Evolutionary conservation across 2,329 filamentous ascomycete genomes (phyloP), one percentile per base, ranked within the genome.

Genomic region (Cladosporium phlei): DNA sequence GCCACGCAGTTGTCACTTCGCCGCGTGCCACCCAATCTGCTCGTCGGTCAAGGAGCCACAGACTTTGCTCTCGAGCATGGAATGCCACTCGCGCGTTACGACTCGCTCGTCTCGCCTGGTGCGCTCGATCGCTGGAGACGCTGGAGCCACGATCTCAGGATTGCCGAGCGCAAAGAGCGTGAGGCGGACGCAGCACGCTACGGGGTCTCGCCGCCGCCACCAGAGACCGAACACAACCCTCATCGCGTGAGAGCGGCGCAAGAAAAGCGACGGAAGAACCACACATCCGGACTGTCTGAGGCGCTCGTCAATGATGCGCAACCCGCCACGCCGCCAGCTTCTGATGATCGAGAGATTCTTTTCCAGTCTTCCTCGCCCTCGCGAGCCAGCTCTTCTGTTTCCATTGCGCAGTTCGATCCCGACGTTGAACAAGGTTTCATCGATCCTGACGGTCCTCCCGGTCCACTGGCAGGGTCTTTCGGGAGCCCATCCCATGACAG

Each of bases 11-110:
- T 97, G n/a, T 87, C 88, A 6, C 77, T 97, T 40, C 82, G 86
- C 46, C 83, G 93, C 47, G 89, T 98, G 3, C 90, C 94, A 7
- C 93, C 93, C 8, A 97, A 96, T 59, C 80, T 96, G 19, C 77
- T 98, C 2, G 86, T 95, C 9, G 88, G 88, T 25, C 76, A 86
- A 55, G 93, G 93, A 9, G 93, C 93, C 12, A 84, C 79, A 33
- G 79, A 85, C n/a, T 98, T 94, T 66, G 93, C 91, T 0, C 79
- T 79, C 51, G 82, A 91, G 49, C 79, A 89, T 55, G 83, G 86
- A 7, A 80, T 97, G 62, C 70, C 78, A 0, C 73, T 88, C 9
- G 74, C 89, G n/a, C 77, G 82, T 5, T 82, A 88, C 57, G 85
- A 93, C 33, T 76, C 75, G 33, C 73, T 98, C 14, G 76, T 96